Evolutionary conservation across 1,284 basidiomycete species (phyloP), one percentile per base, ranked within the genome.

Genomic region (Moniliophthora roreri): DNA sequence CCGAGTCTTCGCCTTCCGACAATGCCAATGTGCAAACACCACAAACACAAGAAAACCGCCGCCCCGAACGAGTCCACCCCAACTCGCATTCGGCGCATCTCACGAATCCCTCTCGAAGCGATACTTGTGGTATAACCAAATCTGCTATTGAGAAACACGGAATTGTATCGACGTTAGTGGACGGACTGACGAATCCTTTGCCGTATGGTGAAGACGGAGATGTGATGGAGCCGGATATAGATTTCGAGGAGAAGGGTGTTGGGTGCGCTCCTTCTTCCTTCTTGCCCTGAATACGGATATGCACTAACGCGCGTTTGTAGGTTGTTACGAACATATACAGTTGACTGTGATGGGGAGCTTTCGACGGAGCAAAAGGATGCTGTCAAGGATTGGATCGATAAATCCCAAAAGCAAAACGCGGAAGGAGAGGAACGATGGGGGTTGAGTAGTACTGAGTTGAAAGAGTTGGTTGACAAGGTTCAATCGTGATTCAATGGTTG

Each of bases 241-340:
- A 95, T 62, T 91, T 89, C 55, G 84, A 89, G 64, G 93, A 95
- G 70, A 94, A 94, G 66, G 75, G 87, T 0, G 64, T 90, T 15
- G 78, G 84, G 75, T 86, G 70, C 48, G 69, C 80, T 11, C 60
- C 44, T n/a, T 39, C 1, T 50, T 36, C 5, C 18, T 44, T 2
- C 18, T 10, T 51, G 32, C 51, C n/a, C n/a, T n/a, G n/a, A n/a
- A n/a, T n/a, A n/a, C n/a, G n/a, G n/a, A n/a, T n/a, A n/a, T n/a
- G n/a, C n/a, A n/a, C n/a, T n/a, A n/a, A n/a, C n/a, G n/a, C n/a
- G n/a, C n/a, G n/a, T n/a, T n/a, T n/a, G n/a, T n/a, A 85, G 85
- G 54, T 60, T 85, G 21, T 65, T 88, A 49, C 69, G 80, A 55
- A 86, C 82, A 1, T 88, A 84, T 62, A 63, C 73, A 1, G 71